phyloP scores from a whole-genome alignment of 2,329 filamentous ascomycete genomes.

The Colletotrichum sp. region DNA sequence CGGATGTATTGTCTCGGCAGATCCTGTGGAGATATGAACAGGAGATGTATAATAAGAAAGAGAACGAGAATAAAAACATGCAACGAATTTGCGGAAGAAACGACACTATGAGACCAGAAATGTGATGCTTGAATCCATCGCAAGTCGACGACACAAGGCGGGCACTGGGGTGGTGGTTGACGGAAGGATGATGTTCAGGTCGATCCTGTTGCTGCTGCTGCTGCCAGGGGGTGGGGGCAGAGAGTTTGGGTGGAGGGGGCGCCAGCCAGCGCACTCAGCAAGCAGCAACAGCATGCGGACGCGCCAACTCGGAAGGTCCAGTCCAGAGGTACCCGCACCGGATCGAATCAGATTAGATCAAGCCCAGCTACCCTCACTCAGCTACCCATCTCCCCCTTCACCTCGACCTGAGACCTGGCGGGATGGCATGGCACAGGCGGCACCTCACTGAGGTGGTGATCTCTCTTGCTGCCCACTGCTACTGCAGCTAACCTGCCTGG shows the following conservation, averaged over 20 bases:
- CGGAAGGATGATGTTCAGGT: not conserved
- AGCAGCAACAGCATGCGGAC: not conserved
- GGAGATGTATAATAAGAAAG: not conserved
- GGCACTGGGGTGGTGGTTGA: not conserved
- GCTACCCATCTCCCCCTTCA: not conserved
- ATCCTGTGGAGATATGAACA: not conserved
- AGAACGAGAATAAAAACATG: not conserved
- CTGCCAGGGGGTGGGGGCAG: not conserved
- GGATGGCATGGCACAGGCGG: not conserved
- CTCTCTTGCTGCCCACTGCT: not conserved
- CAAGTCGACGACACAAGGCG: not conserved
- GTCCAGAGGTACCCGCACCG: not conserved
- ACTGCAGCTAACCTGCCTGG: not conserved
- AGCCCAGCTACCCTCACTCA: not conserved
- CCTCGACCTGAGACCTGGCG: not conserved
- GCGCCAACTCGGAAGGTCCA: not conserved
- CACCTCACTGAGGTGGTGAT: not conserved
- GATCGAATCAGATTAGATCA: slow-evolving; percentile 2
- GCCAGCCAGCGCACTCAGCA: not conserved
- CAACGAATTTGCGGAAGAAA: not conserved
- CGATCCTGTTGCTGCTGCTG: not conserved
- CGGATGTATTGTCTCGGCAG: slow-evolving; percentile 1
- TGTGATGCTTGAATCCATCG: not conserved
- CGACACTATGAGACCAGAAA: not conserved
- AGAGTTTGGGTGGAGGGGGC: not conserved